These are phyloP conservation scores for Globisporangium polare DNA, from an alignment of 352 stramenopile species.

Conservation along the genomic window DNA sequence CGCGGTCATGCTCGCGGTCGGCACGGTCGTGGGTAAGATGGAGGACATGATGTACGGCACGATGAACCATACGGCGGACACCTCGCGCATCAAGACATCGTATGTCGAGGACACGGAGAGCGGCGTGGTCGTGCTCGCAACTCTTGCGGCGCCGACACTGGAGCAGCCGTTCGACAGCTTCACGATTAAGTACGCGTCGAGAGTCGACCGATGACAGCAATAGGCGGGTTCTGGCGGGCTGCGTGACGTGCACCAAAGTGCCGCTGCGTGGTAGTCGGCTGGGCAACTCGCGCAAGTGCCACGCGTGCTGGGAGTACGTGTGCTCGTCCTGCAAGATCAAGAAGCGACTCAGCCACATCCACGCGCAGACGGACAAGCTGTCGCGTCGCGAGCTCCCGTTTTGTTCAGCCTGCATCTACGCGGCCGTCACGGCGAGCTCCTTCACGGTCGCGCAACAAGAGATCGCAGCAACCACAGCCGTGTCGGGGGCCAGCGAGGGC, in stretches of 20 bases:
- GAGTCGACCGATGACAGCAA: conserved; percentile 13
- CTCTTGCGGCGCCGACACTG: conserved; percentile 34
- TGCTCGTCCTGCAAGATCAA: conserved; percentile 25
- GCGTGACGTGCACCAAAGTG: conserved; percentile 8
- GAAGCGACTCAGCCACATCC: conserved; percentile 20
- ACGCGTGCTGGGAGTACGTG: conserved; percentile 24
- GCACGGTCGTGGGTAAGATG: conserved; percentile 26
- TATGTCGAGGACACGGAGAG: conserved; percentile 41
- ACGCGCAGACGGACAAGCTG: conserved; percentile 14
- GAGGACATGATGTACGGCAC: conserved; percentile 44
- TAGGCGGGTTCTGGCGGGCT: conserved; percentile 11
- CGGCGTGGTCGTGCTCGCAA: conserved; percentile 42
- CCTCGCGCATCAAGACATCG: conserved; percentile 32
- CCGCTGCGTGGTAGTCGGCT: not conserved
- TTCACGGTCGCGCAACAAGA: conserved; percentile 21
- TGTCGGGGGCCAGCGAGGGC: no score
- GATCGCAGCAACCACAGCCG: conserved; percentile 1
- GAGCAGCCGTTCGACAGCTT: conserved; percentile 43
- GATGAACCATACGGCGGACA: conserved; percentile 25
- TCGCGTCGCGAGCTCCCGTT: conserved; percentile 18
- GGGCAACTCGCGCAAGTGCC: conserved; percentile 16
- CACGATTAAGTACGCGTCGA: conserved; percentile 23
- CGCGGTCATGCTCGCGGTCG: conserved; percentile 24
- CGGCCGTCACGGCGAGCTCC: conserved; percentile 17
- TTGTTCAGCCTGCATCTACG: conserved; percentile 20